These are phyloP conservation scores for Lumnitzera littorea DNA, from an alignment of 345 rosid species.

Conservation along the genomic window DNA sequence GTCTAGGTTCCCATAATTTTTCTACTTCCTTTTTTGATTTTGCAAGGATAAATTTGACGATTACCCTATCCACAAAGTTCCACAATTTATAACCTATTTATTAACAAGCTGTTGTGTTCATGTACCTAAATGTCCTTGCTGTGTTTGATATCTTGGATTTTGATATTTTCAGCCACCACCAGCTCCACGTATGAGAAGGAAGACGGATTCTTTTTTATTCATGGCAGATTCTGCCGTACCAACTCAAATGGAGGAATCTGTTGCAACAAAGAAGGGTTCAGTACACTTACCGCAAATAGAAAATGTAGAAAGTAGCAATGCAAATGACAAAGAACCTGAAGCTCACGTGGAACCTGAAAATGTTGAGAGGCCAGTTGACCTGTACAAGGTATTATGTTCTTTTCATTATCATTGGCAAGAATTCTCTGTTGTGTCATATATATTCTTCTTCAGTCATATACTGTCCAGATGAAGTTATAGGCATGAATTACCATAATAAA, in stretches of 20 bases:
- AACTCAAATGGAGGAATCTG: constrained; percentile 36
- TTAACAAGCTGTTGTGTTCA: too few species aligned
- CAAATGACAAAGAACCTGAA: constrained; percentile 36
- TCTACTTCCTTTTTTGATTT: too few species aligned
- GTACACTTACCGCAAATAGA: constrained; percentile 16
- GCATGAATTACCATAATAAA: too few species aligned
- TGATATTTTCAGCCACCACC: constrained; percentile 60
- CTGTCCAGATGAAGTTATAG: neutral
- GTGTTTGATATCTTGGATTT: neutral
- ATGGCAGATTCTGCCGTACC: constrained; percentile 55
- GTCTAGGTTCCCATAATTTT: too few species aligned
- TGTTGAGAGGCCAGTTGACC: constrained; percentile 94
- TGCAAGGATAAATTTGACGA: too few species aligned
- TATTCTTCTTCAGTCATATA: neutral
- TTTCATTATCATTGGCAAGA: neutral
- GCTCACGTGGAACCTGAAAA: constrained; percentile 57
- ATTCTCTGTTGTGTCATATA: neutral
- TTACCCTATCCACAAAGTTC: too few species aligned
- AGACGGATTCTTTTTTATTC: constrained; percentile 82
- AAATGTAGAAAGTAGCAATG: constrained; percentile 25
- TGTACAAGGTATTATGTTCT: constrained; percentile 63
- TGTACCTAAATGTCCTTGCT: neutral
- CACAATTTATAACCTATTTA: too few species aligned
- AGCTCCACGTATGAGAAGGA: constrained; percentile 69
- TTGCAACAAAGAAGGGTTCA: constrained; percentile 21